These are phyloP conservation scores for Hypoxylon cercidicola DNA, from an alignment of 495 filamentous ascomycete genomes.

Conservation along the genomic window DNA sequence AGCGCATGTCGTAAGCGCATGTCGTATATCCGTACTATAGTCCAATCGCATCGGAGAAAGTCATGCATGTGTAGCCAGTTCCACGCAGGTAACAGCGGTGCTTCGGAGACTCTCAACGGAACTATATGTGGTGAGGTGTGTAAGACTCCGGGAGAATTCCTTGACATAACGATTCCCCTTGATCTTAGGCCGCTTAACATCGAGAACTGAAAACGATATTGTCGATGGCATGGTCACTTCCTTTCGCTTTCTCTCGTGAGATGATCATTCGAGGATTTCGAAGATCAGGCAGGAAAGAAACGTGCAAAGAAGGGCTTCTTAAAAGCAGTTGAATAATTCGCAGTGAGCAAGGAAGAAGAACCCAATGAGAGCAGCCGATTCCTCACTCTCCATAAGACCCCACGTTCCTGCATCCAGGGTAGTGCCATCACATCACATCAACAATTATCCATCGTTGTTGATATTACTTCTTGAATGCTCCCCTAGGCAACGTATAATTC, in stretches of 20 bases:
- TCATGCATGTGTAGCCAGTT: background rate
- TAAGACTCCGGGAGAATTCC: background rate
- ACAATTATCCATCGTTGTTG: background rate
- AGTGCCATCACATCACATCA: background rate
- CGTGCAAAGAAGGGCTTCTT: background rate
- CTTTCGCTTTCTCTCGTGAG: background rate
- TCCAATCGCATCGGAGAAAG: background rate
- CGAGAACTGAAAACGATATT: background rate
- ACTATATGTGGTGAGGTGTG: background rate
- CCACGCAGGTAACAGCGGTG: background rate
- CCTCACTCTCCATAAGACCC: background rate
- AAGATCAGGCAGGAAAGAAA: constrained; percentile 7
- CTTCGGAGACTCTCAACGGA: constrained; percentile 1
- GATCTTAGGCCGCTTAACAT: background rate
- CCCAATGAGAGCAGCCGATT: background rate
- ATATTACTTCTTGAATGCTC: background rate
- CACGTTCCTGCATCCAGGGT: constrained; percentile 3
- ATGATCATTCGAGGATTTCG: background rate
- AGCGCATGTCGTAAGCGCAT: no score
- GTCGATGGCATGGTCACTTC: background rate
- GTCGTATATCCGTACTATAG: background rate
- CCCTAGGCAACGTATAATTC: no score
- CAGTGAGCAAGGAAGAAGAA: background rate
- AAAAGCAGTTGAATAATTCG: background rate
- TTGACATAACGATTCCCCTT: background rate